These are phyloP conservation scores for Geosmithia putterillii DNA, from an alignment of 2,329 filamentous ascomycete genomes.

Conservation along the genomic window DNA sequence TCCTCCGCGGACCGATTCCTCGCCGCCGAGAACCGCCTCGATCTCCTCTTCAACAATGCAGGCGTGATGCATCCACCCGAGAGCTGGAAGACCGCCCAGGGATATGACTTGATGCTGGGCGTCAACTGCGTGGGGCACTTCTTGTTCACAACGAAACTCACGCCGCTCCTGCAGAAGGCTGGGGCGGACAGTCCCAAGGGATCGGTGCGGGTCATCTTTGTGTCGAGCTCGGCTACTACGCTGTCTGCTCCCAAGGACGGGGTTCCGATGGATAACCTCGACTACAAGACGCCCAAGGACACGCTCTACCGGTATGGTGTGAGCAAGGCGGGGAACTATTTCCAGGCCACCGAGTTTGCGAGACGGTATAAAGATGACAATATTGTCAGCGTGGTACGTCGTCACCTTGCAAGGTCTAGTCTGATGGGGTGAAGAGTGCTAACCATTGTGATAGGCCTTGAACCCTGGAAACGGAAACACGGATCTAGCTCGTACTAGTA, in stretches of 20 bases:
- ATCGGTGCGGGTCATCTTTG: constrained; percentile 15
- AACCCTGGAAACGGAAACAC: constrained; percentile 22
- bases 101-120: constrained; percentile 26
- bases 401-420: too few species aligned
- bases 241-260: constrained; percentile 4
- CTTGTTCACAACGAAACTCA: constrained; percentile 22
- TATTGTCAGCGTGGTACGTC: constrained; percentile 9
- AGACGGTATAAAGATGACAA: constrained; percentile 15
- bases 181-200: constrained; percentile 10
- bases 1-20: constrained; percentile 12
- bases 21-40: constrained; percentile 12
- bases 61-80: constrained; percentile 24
- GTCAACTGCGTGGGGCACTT: constrained; percentile 25
- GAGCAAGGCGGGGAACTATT: constrained; percentile 12
- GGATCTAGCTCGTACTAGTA: constrained; percentile 14
- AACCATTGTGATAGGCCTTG: constrained; percentile 2
- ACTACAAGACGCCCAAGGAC: constrained; percentile 7
- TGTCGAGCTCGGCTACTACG: constrained; percentile 10
- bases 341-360: constrained; percentile 13
- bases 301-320: constrained; percentile 10
- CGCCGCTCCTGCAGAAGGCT: constrained; percentile 18
- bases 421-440: too few species aligned
- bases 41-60: constrained; percentile 27
- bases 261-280: constrained; percentile 10
- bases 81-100: constrained; percentile 21